Percentiles rank a stretch among this genome's conserved stretches.
phyloP scores from a whole-genome alignment of 2,329 filamentous ascomycete genomes.

The Epichloe amarillans region DNA sequence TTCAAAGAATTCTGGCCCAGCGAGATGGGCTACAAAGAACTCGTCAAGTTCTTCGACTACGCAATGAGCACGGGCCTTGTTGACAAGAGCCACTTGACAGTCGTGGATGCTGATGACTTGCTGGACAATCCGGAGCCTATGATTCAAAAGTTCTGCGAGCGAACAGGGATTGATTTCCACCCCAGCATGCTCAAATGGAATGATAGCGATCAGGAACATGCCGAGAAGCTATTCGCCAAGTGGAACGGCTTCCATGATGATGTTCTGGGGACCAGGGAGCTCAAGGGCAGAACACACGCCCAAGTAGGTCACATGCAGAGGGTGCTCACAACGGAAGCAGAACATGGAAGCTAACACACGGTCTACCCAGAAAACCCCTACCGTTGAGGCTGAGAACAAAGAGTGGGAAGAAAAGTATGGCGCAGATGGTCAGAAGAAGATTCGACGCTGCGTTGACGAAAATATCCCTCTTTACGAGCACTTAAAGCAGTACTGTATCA shows the following conservation, averaged over 20 bases:
- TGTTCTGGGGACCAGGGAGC: conserved; percentile 66
- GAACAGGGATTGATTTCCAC: conserved; percentile 63
- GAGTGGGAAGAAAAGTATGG: conserved; percentile 69
- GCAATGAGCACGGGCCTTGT: conserved; percentile 56
- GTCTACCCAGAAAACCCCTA: conserved; percentile 40
- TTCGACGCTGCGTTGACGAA: conserved; percentile 56
- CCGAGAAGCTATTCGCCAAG: conserved; percentile 74
- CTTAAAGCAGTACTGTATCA: conserved; percentile 63
- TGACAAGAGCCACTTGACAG: conserved; percentile 61
- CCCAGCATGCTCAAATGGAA: conserved; percentile 78
- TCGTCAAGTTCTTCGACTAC: conserved; percentile 79
- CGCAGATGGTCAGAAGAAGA: conserved; percentile 54
- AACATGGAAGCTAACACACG: background rate
- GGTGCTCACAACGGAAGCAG: background rate
- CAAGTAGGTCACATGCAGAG: conserved; percentile 31
- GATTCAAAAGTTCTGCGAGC: conserved; percentile 68
- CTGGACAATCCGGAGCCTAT: conserved; percentile 70
- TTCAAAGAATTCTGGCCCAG: conserved; percentile 77
- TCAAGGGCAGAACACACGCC: conserved; percentile 56
- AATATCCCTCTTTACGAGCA: conserved; percentile 70
- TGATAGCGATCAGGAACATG: conserved; percentile 58
- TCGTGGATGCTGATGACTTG: conserved; percentile 88
- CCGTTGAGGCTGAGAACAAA: conserved; percentile 50
- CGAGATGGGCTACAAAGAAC: conserved; percentile 84
- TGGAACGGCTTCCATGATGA: conserved; percentile 97